These are phyloP conservation scores for Dictyostelium capitatum DNA, from an alignment of 78 protist species.

Conservation along the genomic window DNA sequence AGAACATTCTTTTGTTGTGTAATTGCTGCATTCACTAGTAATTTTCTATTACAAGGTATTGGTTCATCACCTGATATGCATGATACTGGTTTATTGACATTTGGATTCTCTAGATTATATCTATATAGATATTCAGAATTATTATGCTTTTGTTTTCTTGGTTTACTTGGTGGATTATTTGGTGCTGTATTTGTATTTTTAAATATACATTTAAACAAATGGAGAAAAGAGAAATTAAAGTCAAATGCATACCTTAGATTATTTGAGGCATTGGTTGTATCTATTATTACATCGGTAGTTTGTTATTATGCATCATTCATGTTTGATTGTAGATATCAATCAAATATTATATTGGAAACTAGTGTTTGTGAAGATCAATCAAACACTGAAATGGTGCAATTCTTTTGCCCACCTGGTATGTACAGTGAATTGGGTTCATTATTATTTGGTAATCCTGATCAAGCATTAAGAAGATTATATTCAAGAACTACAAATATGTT, in stretches of 20 bases:
- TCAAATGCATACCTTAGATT: slow-evolving; percentile 7
- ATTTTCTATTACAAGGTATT: slow-evolving; percentile 58
- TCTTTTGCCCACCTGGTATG: slow-evolving; percentile 81
- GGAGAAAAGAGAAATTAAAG: slow-evolving; percentile 70
- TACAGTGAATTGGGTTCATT: slow-evolving; percentile 74
- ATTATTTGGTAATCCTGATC: slow-evolving; percentile 73
- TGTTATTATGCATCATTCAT: slow-evolving; percentile 58
- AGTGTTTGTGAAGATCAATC: slow-evolving; percentile 71
- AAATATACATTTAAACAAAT: slow-evolving; percentile 81
- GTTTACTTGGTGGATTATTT: slow-evolving; percentile 73
- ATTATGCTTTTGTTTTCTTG: slow-evolving; percentile 57
- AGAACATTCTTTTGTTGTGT: slow-evolving; percentile 91
- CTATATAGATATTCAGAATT: slow-evolving; percentile 75
- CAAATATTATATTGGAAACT: slow-evolving; percentile 54
- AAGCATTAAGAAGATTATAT: slow-evolving; percentile 79
- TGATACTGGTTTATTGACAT: slow-evolving; percentile 87
- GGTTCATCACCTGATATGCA: slow-evolving; percentile 76
- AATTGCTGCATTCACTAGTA: slow-evolving; percentile 83
- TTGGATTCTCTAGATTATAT: slow-evolving; percentile 78
- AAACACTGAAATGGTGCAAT: slow-evolving; percentile 68
- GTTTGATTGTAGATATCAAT: slow-evolving; percentile 56
- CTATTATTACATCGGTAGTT: slow-evolving; percentile 39
- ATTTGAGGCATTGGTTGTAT: slow-evolving; percentile 30
- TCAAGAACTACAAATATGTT: slow-evolving; percentile 58
- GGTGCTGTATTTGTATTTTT: slow-evolving; percentile 76